These are phyloP conservation scores for Calonectria hawksworthii DNA, from an alignment of 2,329 filamentous ascomycete species.

Conservation along the genomic window DNA sequence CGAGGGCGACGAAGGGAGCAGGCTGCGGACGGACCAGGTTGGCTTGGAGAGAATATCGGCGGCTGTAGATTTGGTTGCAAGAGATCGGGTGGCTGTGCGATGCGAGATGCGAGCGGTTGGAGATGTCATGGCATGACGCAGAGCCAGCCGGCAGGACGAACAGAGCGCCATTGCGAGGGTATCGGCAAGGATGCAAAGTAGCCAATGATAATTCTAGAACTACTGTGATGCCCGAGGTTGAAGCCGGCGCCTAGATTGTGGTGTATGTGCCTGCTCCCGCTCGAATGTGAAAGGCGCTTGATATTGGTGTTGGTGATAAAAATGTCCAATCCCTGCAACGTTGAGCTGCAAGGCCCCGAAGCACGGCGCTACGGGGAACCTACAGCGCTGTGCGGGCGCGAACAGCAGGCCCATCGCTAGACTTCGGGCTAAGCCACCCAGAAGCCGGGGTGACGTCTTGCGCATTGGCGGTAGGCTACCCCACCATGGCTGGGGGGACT, in stretches of 20 bases:
- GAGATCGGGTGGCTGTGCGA: conserved; percentile 21
- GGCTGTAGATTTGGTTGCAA: conserved; percentile 36
- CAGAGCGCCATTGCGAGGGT: conserved; percentile 48
- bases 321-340: not conserved
- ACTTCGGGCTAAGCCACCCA: not conserved
- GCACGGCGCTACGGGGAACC: not conserved
- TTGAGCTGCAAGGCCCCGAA: not conserved
- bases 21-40: conserved; percentile 85
- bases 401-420: conserved; percentile 4
- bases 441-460: not conserved
- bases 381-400: not conserved
- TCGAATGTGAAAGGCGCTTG: not conserved
- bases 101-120: conserved; percentile 16
- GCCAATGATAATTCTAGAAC: not conserved
- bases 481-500: conserved; percentile 3
- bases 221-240: too few relatives aligned
- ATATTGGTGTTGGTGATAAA: not conserved
- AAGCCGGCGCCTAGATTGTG: not conserved
- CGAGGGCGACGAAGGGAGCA: conserved; percentile 67
- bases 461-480: not conserved
- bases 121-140: conserved; percentile 39
- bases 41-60: conserved; percentile 75
- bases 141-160: conserved; percentile 46
- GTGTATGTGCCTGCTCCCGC: not conserved
- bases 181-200: not conserved